A percentile compares a stretch with the other conserved stretches of the same genome.
Conservation (phyloP, 331 rosid species). For the Malus hybrid region DNA sequence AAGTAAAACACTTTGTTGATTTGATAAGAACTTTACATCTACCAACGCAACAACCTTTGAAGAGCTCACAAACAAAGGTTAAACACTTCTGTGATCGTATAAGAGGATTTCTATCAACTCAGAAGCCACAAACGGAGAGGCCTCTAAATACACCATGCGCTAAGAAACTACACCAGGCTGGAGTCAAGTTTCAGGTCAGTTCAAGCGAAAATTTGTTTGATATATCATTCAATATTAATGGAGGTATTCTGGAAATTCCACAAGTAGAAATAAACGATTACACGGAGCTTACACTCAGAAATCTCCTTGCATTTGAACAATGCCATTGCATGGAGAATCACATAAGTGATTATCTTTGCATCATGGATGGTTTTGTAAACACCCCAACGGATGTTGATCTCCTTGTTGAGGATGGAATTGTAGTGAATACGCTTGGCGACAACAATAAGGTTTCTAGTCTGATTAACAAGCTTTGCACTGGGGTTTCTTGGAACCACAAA, state of each 20-base stretch:
- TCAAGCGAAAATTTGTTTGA: not conserved
- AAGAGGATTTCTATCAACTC: not conserved
- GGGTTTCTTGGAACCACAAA: not conserved
- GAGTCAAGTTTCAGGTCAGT: constrained; percentile 6
- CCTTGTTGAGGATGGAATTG: not conserved
- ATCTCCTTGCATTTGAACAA: constrained; percentile 18
- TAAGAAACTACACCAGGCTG: constrained; percentile 6
- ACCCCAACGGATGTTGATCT: constrained; percentile 3
- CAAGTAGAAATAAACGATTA: fast-evolving
- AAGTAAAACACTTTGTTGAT: constrained; percentile 17
- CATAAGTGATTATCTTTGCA: not conserved
- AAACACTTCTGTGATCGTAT: constrained; percentile 20
- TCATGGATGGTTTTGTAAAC: not conserved
- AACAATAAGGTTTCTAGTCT: not conserved
- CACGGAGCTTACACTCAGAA: not conserved
- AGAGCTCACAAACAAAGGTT: not conserved
- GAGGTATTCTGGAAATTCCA: constrained; percentile 17
- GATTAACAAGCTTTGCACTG: constrained; percentile 2
- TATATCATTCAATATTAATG: not conserved
- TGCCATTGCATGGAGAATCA: not conserved
- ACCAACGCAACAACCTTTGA: not conserved
- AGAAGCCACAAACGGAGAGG: not conserved
- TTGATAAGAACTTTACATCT: not conserved
- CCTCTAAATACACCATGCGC: not conserved
- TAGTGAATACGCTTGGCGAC: not conserved